Base-by-base conservation (phyloP, 2,329 filamentous ascomycete genomes). In the Massarina eburnea region DNA sequence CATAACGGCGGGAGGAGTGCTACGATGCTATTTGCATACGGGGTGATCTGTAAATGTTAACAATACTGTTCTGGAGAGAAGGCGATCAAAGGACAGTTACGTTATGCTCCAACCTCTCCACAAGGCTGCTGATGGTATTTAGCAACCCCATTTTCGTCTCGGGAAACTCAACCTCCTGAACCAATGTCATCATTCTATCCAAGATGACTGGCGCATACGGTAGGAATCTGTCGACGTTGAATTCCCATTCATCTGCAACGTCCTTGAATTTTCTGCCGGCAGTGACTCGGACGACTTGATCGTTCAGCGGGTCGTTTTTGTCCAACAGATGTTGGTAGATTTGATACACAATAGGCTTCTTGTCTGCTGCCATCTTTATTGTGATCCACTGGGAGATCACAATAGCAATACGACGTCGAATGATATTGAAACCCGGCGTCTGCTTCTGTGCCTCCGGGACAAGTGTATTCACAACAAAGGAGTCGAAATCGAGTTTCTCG, bases 91-190 rank as follows among this genome's bases (percentile, higher is more conserved):
- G 2, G 2, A 37, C 19, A 10, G 9, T 58, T 71, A 81, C 85
- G 54, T 88, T 78, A 26, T 84, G 80, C 60, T 95, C 94, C 74
- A 97, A 81, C 40, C 91, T 83, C 35, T 86, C 82, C 1, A 96
- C 89, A 33, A 95, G 77, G 26, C 87, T 81, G 40, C 90, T 83
- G 30, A 96, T 85, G 0, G 92, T 96, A 62, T 92, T 90, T 3
- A 99, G 77, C 26, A 99, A 80, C 0, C 87, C 89, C 76, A 97
- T 83, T 71, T 95, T 96, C 0, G 91, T 95, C 67, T 97, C 92
- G 15, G 90, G 86, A 17, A 87, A 77, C 42, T 91, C 87, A 2
- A 91, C 86, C 53, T 89, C 86, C 52, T 86, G 80, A 20, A 96
- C 84, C n/a, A 97, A 75, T 15, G 78, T 75, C 75, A 96, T 86